A percentile compares a stretch with the other conserved stretches of the same genome.
These are phyloP conservation scores for Coccomyxa sp. DNA, from an alignment of 139 green algal genomes.

Conservation along the genomic window DNA sequence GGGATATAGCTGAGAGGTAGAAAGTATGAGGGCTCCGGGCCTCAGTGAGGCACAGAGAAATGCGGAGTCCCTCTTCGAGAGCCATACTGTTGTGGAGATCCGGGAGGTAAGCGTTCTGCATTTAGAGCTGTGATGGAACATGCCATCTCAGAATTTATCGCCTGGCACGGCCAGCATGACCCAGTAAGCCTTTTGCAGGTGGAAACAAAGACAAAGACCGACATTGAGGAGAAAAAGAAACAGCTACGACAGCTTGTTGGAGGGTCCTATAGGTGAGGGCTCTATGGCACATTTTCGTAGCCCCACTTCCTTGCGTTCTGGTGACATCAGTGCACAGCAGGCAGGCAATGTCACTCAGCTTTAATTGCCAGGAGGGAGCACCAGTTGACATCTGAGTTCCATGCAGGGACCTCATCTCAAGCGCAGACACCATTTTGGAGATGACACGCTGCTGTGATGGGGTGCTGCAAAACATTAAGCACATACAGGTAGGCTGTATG, in stretches of 20 bases:
- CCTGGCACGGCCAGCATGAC: neutral
- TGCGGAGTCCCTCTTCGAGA: constrained; percentile 80
- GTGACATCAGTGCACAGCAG: neutral
- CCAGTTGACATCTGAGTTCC: too few relatives aligned
- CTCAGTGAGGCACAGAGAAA: constrained; percentile 34
- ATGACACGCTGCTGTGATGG: constrained; percentile 64
- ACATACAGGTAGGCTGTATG: constrained; percentile 44
- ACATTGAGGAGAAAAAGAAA: constrained; percentile 90
- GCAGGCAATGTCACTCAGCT: too few relatives aligned
- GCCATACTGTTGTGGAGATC: constrained; percentile 77
- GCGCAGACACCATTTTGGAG: constrained; percentile 82
- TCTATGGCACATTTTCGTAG: neutral
- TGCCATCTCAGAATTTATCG: neutral
- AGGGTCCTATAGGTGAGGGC: constrained; percentile 70
- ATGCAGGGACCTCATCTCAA: constrained; percentile 88
- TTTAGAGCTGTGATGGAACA: neutral
- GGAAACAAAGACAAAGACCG: constrained; percentile 60
- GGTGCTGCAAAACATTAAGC: constrained; percentile 51
- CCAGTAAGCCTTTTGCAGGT: constrained; percentile 43
- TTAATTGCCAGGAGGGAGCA: too few relatives aligned
- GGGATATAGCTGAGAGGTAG: too few relatives aligned
- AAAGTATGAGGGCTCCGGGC: neutral
- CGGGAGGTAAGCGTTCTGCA: constrained; percentile 38
- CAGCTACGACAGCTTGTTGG: constrained; percentile 84
- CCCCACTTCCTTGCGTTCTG: neutral